A percentile compares a stretch with the other conserved stretches of the same genome.
Evolutionary conservation across 78 protist species (phyloP).

Genomic region (Diacronema lutheri): DNA sequence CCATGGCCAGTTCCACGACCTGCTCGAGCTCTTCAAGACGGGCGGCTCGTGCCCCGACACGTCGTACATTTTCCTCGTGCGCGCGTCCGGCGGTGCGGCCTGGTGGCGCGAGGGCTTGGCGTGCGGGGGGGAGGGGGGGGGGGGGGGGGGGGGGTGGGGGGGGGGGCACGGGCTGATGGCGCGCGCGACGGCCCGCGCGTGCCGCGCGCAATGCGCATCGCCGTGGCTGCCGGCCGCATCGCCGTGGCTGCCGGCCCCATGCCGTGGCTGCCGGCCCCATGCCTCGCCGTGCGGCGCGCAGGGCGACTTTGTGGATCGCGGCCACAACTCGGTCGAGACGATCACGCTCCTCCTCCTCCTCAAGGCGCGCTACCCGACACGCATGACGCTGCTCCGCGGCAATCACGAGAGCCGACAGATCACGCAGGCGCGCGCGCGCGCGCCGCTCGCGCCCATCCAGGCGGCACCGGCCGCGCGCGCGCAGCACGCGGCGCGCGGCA

Average conservation of each 20-base stretch:
- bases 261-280: too few species aligned
- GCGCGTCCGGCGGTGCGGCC: background rate
- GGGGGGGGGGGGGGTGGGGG: too few species aligned
- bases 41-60: slow-evolving; percentile 93
- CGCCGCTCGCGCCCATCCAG: too few species aligned
- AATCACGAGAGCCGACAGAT: slow-evolving; percentile 96
- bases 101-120: background rate
- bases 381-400: slow-evolving; percentile 90
- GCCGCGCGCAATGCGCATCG: too few species aligned
- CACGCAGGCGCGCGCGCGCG: slow-evolving; percentile 86
- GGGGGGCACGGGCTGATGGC: too few species aligned
- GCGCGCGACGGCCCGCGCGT: too few species aligned
- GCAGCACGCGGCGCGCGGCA: too few species aligned
- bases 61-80: slow-evolving; percentile 92
- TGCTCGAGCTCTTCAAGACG: slow-evolving; percentile 87
- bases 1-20: slow-evolving; percentile 96
- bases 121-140: too few species aligned
- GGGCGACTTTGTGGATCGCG: slow-evolving; percentile 99
- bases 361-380: slow-evolving; percentile 89
- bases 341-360: slow-evolving; percentile 84
- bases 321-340: slow-evolving; percentile 93
- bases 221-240: too few species aligned
- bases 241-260: too few species aligned
- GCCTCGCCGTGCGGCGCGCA: slow-evolving; percentile 23
- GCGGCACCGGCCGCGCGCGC: too few species aligned